phyloP scores from a whole-genome alignment of 805 yeast species.

The Hagleromyces aurorensis region DNA sequence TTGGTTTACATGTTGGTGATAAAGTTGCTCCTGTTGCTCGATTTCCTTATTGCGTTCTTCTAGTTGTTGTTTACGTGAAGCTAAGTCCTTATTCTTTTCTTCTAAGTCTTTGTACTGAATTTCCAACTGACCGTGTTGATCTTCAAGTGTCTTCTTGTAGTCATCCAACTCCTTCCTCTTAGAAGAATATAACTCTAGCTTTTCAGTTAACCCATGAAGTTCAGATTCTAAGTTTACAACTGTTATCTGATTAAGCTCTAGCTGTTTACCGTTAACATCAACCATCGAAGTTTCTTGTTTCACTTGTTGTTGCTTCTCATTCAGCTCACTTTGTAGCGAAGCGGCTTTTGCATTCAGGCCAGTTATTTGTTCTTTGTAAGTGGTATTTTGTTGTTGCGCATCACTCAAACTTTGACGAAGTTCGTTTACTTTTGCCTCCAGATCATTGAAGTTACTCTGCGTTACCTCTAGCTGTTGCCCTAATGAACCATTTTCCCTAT shows the following conservation, averaged over 20 bases:
- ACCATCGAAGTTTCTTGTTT: conserved; percentile 55
- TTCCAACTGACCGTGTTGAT: conserved; percentile 31
- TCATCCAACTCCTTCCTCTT: conserved; percentile 32
- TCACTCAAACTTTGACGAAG: conserved; percentile 53
- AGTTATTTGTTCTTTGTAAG: conserved; percentile 62
- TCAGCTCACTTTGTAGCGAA: conserved; percentile 50
- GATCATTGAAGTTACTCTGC: conserved; percentile 70
- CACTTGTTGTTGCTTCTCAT: conserved; percentile 43
- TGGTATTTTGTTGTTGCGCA: conserved; percentile 58
- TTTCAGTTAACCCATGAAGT: conserved; percentile 30
- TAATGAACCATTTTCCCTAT: conserved; percentile 59
- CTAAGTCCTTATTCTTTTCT: conserved; percentile 32
- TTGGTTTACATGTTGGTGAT: conserved; percentile 33
- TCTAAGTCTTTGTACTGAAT: conserved; percentile 27
- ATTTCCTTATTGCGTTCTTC: conserved; percentile 30
- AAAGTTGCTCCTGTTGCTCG: conserved; percentile 31
- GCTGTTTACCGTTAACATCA: conserved; percentile 62
- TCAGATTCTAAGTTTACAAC: conserved; percentile 38
- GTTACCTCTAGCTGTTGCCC: conserved; percentile 65
- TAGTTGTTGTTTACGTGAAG: conserved; percentile 30
- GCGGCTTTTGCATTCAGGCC: conserved; percentile 57
- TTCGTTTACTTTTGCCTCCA: conserved; percentile 55
- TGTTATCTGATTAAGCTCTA: conserved; percentile 52
- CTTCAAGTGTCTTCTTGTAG: conserved; percentile 34
- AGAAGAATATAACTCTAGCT: conserved; percentile 20